Percentiles rank a stretch among this genome's conserved stretches.
These are phyloP conservation scores for Kalmusia sp. DNA, from an alignment of 2,329 filamentous ascomycete genomes.

Conservation along the genomic window DNA sequence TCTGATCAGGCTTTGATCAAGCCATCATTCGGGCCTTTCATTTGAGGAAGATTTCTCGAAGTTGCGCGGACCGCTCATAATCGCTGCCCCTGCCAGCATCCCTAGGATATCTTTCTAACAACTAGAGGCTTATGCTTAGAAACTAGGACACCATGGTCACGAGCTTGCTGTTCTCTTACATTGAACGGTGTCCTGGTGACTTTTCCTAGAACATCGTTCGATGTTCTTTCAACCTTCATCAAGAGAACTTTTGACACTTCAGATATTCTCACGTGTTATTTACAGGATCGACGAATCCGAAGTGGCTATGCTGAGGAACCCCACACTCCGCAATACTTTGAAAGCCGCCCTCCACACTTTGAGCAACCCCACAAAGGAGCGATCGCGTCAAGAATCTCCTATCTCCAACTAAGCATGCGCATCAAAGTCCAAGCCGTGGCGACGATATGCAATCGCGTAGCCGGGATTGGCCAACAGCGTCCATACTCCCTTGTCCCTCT, in stretches of 20 bases:
- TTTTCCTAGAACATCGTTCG: not conserved
- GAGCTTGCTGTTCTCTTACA: not conserved
- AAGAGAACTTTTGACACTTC: not conserved
- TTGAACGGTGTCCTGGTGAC: conserved; percentile 8
- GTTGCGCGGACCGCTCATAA: conserved; percentile 7
- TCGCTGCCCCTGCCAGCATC: conserved; percentile 2
- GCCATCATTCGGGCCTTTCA: conserved; percentile 11
- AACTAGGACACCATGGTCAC: not conserved
- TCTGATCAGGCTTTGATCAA: conserved; percentile 14
- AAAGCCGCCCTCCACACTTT: conserved; percentile 9
- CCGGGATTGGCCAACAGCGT: conserved; percentile 24
- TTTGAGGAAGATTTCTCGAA: conserved; percentile 12
- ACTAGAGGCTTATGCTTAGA: not conserved
- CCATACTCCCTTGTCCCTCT: conserved; percentile 25
- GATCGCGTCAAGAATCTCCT: conserved; percentile 19
- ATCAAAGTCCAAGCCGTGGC: conserved; percentile 10
- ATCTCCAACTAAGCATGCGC: not conserved
- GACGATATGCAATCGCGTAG: conserved; percentile 23
- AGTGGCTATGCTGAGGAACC: not conserved
- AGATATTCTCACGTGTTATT: not conserved
- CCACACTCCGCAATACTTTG: conserved; percentile 16
- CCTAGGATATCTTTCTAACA: not conserved
- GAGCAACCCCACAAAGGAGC: conserved; percentile 4
- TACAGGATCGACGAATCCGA: not conserved
- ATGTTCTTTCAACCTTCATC: not conserved